Evolutionary conservation across 176 grass and related monocot species (phyloP), one percentile per base, ranked within the genome.

Genomic region (Oryza australiensis): DNA sequence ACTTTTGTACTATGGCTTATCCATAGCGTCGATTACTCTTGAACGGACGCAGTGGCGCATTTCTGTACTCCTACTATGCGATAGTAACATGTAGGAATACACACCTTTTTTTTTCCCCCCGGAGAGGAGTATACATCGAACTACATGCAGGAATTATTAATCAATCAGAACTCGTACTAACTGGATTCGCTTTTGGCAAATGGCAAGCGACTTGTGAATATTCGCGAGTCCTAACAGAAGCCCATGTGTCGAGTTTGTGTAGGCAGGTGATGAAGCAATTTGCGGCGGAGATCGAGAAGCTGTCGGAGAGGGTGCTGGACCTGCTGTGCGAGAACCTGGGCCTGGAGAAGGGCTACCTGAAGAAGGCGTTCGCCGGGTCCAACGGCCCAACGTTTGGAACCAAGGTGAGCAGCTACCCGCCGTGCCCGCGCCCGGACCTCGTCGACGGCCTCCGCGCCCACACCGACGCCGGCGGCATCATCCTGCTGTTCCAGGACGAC

Each of bases 401-500:
- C 48, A 98, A 98, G 82, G 90, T 98, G 55, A 90, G 90, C 82
- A 92, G 74, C 88, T 98, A 98, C 82, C 95, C 95, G 9, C 92
- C 95, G 30, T 98, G 95, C 84, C 90, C 95, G 8, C 88, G 90
- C 0, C 88, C 88, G 0, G 95, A 98, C 71, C 76, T 98, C 32
- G 82, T 95, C 3, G 66, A 86, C 66, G 95, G 95, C 9, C 92
- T 98, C 20, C 90, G 95, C 38, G 95, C 95, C 10, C 95, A 98
- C 78, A 98, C 95, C 14, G 95, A 98, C 80, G 95, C 95, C 53
- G 92, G 95, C 12, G 95, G 95, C 78, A 86, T 98, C 72, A 94
- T 98, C 80, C 85, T 98, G 40, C 76, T 98, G 43, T 98, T 98
- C 84, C 95, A 98, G 88, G 95, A 98, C 62, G 72, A 91, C 64